These are phyloP conservation scores for Phytophthora crassamura DNA, from an alignment of 352 stramenopile genomes.

Conservation along the genomic window DNA sequence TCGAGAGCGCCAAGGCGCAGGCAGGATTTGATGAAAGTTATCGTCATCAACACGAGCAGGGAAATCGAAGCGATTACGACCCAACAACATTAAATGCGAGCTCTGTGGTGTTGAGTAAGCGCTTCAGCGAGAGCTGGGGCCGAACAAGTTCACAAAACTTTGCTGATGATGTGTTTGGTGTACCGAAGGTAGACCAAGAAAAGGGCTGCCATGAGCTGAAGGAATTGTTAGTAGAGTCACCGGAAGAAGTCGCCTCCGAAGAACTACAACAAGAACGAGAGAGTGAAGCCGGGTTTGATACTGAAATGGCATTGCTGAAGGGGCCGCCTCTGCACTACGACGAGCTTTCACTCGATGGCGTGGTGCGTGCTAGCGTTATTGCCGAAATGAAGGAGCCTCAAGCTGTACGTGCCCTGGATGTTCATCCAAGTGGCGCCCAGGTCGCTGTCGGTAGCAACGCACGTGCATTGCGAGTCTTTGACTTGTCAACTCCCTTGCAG, in stretches of 20 bases:
- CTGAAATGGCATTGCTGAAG: background rate
- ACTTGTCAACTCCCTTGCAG: conserved; percentile 37
- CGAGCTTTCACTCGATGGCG: conserved; percentile 46
- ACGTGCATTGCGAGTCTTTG: conserved; percentile 60
- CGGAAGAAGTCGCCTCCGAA: background rate
- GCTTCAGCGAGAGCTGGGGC: background rate
- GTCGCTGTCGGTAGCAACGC: conserved; percentile 74
- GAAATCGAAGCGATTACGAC: background rate
- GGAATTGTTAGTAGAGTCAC: background rate
- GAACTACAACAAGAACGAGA: conserved; percentile 1
- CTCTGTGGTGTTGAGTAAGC: conserved; percentile 2
- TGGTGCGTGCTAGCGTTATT: conserved; percentile 56
- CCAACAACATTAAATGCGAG: background rate
- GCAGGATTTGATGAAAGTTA: background rate
- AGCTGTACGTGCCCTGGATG: conserved; percentile 61
- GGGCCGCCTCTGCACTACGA: conserved; percentile 31
- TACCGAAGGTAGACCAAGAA: background rate
- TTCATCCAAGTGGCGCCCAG: conserved; percentile 42
- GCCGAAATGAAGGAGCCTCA: conserved; percentile 63
- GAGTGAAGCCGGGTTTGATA: background rate
- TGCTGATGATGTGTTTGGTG: background rate
- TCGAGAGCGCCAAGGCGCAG: background rate
- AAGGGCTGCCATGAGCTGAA: background rate
- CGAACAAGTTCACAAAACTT: background rate
- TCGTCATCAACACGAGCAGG: background rate